Conservation (phyloP, 2,329 filamentous ascomycete genomes). For the Colletotrichum sp. region DNA sequence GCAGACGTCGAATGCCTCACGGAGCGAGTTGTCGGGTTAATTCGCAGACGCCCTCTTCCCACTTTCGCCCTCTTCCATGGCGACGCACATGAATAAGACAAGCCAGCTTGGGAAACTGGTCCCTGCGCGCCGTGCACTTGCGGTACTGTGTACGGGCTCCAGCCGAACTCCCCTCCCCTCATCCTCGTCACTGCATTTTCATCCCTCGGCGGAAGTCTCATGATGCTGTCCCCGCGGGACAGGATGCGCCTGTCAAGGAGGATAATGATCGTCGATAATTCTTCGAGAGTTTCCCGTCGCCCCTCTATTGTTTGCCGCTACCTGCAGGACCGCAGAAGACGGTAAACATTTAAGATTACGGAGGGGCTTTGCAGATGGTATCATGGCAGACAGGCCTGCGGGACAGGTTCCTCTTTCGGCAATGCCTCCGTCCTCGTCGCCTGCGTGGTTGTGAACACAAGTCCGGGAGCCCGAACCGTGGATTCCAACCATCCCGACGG, state of each 20-base stretch:
- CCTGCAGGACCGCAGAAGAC: constrained; percentile 4
- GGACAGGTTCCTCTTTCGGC: constrained; percentile 11
- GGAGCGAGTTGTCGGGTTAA: not conserved
- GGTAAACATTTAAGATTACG: constrained; percentile 25
- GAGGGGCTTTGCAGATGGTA: constrained; percentile 22
- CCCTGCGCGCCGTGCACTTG: not conserved
- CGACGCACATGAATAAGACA: not conserved
- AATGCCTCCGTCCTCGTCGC: not conserved
- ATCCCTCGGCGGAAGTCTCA: constrained; percentile 9
- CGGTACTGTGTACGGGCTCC: not conserved
- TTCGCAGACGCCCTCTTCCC: constrained; percentile 4
- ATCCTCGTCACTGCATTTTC: constrained; percentile 4
- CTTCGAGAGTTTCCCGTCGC: constrained; percentile 10
- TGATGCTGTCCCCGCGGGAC: constrained; percentile 3
- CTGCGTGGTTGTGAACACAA: not conserved
- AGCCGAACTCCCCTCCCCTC: not conserved
- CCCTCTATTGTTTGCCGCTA: constrained; percentile 19
- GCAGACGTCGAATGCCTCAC: not conserved
- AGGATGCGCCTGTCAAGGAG: constrained; percentile 20
- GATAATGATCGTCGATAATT: constrained; percentile 10
- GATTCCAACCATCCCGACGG: not conserved
- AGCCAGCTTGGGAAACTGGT: not conserved
- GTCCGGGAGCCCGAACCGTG: constrained; percentile 12
- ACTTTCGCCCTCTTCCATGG: not conserved
- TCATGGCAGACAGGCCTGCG: constrained; percentile 1